Evolutionary conservation across 495 filamentous ascomycete species (phyloP).

Genomic region (Neurospora sp.): DNA sequence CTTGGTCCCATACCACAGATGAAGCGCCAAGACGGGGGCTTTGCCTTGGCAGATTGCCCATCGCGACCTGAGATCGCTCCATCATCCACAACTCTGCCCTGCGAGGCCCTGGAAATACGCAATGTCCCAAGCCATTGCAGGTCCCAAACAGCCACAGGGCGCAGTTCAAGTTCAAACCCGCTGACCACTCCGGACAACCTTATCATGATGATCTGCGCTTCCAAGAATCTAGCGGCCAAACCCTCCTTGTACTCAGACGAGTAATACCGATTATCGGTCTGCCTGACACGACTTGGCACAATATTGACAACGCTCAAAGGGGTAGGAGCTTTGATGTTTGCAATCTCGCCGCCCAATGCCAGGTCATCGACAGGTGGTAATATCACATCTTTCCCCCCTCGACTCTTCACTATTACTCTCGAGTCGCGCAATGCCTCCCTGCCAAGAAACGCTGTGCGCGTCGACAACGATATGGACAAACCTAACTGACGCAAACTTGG

Average conservation of each 20-base stretch:
- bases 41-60: neutral
- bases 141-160: neutral
- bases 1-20: neutral
- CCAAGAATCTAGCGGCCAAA: neutral
- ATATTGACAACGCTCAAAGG: neutral
- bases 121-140: neutral
- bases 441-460: neutral
- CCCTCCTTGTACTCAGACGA: neutral
- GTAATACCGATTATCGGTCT: neutral
- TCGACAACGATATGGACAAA: neutral
- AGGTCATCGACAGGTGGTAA: neutral
- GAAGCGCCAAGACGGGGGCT: neutral
- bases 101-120: neutral
- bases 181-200: neutral
- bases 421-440: neutral
- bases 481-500: neutral
- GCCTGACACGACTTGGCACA: neutral
- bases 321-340: neutral
- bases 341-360: neutral
- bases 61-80: neutral
- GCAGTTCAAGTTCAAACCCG: neutral
- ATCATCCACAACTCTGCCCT: neutral
- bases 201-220: neutral
- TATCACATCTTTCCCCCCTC: neutral
- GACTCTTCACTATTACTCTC: neutral